Evolutionary conservation across 805 yeast species (phyloP).

Genomic region (Saturnispora bothae): DNA sequence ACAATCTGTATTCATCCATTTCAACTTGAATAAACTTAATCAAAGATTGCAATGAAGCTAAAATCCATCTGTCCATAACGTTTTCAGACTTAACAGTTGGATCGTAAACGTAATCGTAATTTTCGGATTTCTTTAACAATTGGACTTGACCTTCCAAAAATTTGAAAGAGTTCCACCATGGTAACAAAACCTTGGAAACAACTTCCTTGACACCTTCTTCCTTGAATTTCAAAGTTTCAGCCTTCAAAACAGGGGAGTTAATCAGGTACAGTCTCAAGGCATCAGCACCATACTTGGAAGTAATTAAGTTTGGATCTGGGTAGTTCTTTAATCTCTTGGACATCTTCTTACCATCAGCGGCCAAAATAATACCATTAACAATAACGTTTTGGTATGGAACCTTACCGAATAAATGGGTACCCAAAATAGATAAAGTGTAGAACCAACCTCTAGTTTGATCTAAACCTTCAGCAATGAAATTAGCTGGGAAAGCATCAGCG

Average conservation of each 20-base stretch:
- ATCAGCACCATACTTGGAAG: slow-evolving; percentile 93
- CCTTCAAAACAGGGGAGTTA: slow-evolving; percentile 94
- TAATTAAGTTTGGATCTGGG: slow-evolving; percentile 83
- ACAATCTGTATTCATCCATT: slow-evolving; percentile 82
- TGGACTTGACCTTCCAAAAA: slow-evolving; percentile 93
- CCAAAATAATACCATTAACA: slow-evolving; percentile 92
- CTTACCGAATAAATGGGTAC: slow-evolving; percentile 83
- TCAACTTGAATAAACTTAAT: slow-evolving; percentile 78
- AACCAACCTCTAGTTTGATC: slow-evolving; percentile 99
- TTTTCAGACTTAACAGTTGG: slow-evolving; percentile 56
- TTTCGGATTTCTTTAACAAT: slow-evolving; percentile 65
- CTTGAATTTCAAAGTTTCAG: slow-evolving; percentile 92
- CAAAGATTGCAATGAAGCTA: slow-evolving; percentile 92
- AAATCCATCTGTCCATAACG: slow-evolving; percentile 96
- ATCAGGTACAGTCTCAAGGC: slow-evolving; percentile 92
- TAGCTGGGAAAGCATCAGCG: slow-evolving; percentile 79
- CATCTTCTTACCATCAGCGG: slow-evolving; percentile 98
- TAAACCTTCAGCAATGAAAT: slow-evolving; percentile 95
- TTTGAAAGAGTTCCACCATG: slow-evolving; percentile 98
- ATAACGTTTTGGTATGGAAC: slow-evolving; percentile 94
- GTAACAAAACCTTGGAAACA: slow-evolving; percentile 87
- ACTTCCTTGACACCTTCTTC: slow-evolving; percentile 99
- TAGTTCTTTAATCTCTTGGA: slow-evolving; percentile 95
- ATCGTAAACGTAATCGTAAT: slow-evolving; percentile 63
- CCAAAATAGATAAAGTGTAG: slow-evolving; percentile 89